Conservation (phyloP, 495 filamentous ascomycete species). For the Bacidia gigantensis region DNA sequence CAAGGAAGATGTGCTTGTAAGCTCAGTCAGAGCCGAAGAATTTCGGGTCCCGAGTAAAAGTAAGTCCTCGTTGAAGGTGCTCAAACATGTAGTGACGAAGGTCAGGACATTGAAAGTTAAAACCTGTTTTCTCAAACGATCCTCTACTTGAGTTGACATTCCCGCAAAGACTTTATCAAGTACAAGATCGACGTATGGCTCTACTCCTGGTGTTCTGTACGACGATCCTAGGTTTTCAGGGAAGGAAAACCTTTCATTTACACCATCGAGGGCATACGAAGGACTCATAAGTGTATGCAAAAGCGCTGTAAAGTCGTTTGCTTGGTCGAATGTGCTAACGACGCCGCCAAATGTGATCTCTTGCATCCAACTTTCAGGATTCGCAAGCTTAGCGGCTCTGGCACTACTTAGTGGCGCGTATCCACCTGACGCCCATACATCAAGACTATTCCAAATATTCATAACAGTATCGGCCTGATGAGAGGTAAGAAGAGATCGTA, state of each 20-base stretch:
- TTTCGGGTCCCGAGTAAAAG: constrained; percentile 67
- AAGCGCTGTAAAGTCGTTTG: constrained; percentile 65
- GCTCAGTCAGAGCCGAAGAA: constrained; percentile 54
- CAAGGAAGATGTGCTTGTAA: constrained; percentile 56
- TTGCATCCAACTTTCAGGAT: constrained; percentile 35
- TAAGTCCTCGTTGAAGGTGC: constrained; percentile 82
- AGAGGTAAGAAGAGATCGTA: constrained; percentile 52
- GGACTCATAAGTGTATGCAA: constrained; percentile 55
- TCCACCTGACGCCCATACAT: constrained; percentile 53
- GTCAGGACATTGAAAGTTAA: constrained; percentile 65
- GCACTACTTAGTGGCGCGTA: constrained; percentile 26
- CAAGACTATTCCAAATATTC: constrained; percentile 55
- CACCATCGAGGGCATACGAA: constrained; percentile 35
- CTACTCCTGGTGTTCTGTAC: constrained; percentile 72
- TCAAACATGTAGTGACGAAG: constrained; percentile 60
- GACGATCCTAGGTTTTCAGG: constrained; percentile 72
- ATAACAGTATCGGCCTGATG: constrained; percentile 46
- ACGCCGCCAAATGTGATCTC: constrained; percentile 44
- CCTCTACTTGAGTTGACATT: constrained; percentile 44
- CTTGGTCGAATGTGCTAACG: constrained; percentile 58
- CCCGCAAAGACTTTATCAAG: constrained; percentile 57
- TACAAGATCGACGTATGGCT: constrained; percentile 82
- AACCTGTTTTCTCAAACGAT: constrained; percentile 48
- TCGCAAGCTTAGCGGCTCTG: constrained; percentile 25
- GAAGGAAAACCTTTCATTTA: constrained; percentile 70